Conservation (phyloP, 306 rosid species). For the Vigna mungo region DNA sequence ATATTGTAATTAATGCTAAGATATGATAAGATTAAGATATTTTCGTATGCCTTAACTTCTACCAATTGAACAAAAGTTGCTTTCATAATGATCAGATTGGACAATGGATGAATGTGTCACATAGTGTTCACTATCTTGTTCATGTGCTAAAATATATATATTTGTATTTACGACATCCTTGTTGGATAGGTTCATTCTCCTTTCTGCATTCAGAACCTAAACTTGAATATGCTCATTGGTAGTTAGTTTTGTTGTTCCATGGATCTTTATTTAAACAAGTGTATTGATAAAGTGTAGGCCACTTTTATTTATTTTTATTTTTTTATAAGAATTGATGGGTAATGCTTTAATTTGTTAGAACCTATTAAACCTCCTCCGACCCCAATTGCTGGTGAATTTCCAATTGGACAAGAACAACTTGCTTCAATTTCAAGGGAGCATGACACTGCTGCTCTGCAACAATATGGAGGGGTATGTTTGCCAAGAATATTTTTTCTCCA, state of each 20-base stretch:
- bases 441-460: conserved; percentile 57
- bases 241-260: not conserved
- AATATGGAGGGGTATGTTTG: conserved; percentile 81
- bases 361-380: conserved; percentile 33
- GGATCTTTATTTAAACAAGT: not conserved
- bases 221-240: not conserved
- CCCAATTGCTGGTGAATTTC: conserved; percentile 68
- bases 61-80: not conserved
- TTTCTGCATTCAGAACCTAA: conserved; percentile 17
- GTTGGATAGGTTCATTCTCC: not conserved
- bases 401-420: conserved; percentile 77
- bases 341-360: conserved; percentile 50
- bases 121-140: not conserved
- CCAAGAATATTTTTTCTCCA: conserved; percentile 1
- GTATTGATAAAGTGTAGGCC: not conserved
- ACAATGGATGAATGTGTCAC: not conserved
- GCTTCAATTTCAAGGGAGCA: conserved; percentile 81
- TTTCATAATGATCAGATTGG: not conserved
- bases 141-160: conserved; percentile 1
- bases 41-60: not conserved
- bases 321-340: not conserved
- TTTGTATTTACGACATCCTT: not conserved
- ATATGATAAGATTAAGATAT: not conserved
- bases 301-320: not conserved
- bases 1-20: not conserved